A percentile compares a stretch with the other conserved stretches of the same genome.
Conservation (phyloP, 129 eudicot species). For the Saposhnikovia divaricata region DNA sequence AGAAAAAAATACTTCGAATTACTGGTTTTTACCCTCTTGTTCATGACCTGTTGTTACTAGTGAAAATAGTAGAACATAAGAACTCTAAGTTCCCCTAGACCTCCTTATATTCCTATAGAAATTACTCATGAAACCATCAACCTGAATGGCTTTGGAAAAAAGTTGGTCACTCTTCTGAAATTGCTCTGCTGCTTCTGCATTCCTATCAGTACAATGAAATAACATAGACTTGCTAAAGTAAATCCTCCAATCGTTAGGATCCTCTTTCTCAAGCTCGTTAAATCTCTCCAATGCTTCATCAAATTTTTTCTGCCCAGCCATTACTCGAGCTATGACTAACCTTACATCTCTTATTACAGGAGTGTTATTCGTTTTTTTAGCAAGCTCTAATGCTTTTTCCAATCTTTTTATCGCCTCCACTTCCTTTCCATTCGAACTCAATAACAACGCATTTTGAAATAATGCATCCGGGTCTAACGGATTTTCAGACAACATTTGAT, state of each 20-base stretch:
- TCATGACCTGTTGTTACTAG: neutral
- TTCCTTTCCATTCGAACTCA: slow-evolving; percentile 57
- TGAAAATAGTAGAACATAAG: neutral
- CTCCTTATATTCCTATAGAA: neutral
- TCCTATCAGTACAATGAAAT: slow-evolving; percentile 44
- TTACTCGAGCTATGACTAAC: slow-evolving; percentile 61
- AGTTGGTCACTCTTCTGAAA: slow-evolving; percentile 40
- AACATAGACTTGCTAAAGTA: slow-evolving; percentile 73
- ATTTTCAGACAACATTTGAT: slow-evolving; percentile 35
- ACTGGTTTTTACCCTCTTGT: neutral
- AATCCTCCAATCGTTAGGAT: slow-evolving; percentile 67
- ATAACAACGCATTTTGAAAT: slow-evolving; percentile 54
- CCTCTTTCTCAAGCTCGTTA: slow-evolving; percentile 55
- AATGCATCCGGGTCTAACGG: slow-evolving; percentile 55
- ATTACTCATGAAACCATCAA: neutral
- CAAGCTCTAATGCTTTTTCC: slow-evolving; percentile 47
- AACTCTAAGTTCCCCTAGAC: neutral
- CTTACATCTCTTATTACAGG: slow-evolving; percentile 55
- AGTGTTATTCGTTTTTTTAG: slow-evolving; percentile 38
- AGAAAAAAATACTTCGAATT: too few species aligned
- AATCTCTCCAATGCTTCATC: slow-evolving; percentile 65
- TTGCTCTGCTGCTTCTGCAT: slow-evolving; percentile 46
- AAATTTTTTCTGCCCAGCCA: slow-evolving; percentile 46
- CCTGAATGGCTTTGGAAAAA: neutral
- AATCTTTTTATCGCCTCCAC: slow-evolving; percentile 40